Evolutionary conservation across 2,329 filamentous ascomycete species (phyloP), one percentile per base, ranked within the genome.

Genomic region (Aspergillaceae sp.): DNA sequence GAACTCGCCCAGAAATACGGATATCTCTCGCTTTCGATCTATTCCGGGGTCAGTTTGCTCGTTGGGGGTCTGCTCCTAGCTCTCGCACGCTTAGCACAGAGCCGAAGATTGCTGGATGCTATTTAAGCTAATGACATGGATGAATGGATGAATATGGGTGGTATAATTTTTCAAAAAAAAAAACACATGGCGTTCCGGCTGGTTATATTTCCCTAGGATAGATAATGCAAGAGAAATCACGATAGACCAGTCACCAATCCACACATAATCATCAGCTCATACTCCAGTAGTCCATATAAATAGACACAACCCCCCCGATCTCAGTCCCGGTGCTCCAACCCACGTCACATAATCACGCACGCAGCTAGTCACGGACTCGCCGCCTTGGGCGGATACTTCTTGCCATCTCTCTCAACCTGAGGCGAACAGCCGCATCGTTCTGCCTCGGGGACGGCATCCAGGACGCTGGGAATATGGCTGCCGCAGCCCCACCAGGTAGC

Each of bases 381-480:
- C 4, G 74, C 80, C 75, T 78, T 83, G 29, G 82, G 82, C 48
- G 83, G 83, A 58, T 85, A 86, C 58, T 74, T 57, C 57, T 77
- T 78, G 40, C 80, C 81, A 46, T 78, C 74, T 36, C 72, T 70
- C 58, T 80, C 75, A 51, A 85, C 70, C 60, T 78, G 77, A 29
- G 83, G 83, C 56, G 75, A 70, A 61, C 84, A 88, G 27, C 69
- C 71, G 70, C 84, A 88, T 67, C 82, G 77, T 36, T 86, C 72
- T 4, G 71, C 65, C 33, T 72, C 67, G 4, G 80, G 74, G 38
- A 86, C 63, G 28, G 63, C 57, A 61, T 82, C 77, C 71, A 87
- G 78, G 55, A 87, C 82, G 10, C 63, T 63, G 8, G 77, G 68
- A 54, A 84, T 70, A 67, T 86, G 79, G 50, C 56, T 70, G 51